These are phyloP conservation scores for Prunus dulcis DNA, from an alignment of 306 rosid species.

Conservation along the genomic window DNA sequence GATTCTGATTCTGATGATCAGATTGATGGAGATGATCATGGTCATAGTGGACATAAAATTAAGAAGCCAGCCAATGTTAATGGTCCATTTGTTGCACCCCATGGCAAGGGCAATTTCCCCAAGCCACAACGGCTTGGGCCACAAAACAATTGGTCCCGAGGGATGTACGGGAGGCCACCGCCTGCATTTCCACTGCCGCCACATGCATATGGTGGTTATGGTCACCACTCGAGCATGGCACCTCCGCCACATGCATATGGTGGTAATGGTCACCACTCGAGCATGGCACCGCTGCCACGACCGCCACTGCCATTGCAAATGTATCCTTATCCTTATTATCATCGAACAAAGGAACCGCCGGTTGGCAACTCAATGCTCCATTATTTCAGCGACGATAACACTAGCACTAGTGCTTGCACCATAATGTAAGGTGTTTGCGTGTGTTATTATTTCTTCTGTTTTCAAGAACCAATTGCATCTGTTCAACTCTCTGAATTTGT, in stretches of 20 bases:
- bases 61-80: neutral
- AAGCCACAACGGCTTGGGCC: neutral
- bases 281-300: neutral
- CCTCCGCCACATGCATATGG: neutral
- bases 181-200: neutral
- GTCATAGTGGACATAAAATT: neutral
- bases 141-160: neutral
- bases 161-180: neutral
- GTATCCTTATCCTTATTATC: neutral
- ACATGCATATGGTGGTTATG: neutral
- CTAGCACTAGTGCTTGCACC: constrained; percentile 3
- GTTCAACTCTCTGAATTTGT: neutral
- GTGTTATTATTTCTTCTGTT: neutral
- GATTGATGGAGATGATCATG: neutral
- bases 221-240: neutral
- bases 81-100: neutral
- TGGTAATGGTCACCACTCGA: neutral
- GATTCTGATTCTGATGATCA: neutral
- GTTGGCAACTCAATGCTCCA: constrained; percentile 5
- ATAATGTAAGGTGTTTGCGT: neutral
- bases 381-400: constrained; percentile 6
- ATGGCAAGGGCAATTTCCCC: neutral
- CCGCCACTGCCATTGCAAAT: neutral
- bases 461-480: neutral
- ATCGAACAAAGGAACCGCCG: constrained; percentile 2